phyloP scores from a whole-genome alignment of 805 yeast species.

The Dipodascopsis uninucleata region DNA sequence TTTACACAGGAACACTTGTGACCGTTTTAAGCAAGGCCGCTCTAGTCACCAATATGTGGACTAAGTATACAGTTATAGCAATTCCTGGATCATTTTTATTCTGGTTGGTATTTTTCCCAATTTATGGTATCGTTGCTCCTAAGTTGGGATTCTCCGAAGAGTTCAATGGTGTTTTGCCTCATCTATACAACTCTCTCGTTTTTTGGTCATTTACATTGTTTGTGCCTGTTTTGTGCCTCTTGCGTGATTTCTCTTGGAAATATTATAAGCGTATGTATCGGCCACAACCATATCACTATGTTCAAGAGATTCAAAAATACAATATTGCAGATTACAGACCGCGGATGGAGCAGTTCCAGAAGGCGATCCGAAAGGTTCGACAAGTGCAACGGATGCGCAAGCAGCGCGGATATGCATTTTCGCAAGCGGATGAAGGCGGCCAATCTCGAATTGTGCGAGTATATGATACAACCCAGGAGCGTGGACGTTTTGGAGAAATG shows the following conservation, averaged over 20 bases:
- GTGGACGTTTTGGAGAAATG: constrained; percentile 70
- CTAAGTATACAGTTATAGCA: constrained; percentile 83
- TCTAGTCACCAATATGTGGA: constrained; percentile 87
- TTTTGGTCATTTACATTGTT: constrained; percentile 83
- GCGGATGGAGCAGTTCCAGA: constrained; percentile 94
- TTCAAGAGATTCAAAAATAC: constrained; percentile 94
- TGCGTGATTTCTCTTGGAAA: constrained; percentile 91
- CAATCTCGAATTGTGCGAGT: constrained; percentile 88
- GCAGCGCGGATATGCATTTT: constrained; percentile 97
- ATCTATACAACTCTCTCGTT: constrained; percentile 68
- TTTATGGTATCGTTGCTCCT: constrained; percentile 84
- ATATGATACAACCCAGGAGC: constrained; percentile 86
- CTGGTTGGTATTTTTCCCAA: constrained; percentile 85
- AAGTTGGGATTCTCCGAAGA: constrained; percentile 75
- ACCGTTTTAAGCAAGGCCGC: constrained; percentile 96
- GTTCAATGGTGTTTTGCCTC: constrained; percentile 72
- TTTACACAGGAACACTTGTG: constrained; percentile 79
- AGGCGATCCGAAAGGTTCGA: constrained; percentile 93
- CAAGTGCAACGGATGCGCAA: constrained; percentile 98
- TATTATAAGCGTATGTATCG: constrained; percentile 85
- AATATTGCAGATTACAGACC: constrained; percentile 92
- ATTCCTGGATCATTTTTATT: constrained; percentile 88
- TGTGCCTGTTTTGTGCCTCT: constrained; percentile 69
- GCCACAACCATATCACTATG: constrained; percentile 91
- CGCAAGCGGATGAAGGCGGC: constrained; percentile 93